Evolutionary conservation across 805 yeast genomes (phyloP).

Genomic region (Metschnikowia dekortorum): DNA sequence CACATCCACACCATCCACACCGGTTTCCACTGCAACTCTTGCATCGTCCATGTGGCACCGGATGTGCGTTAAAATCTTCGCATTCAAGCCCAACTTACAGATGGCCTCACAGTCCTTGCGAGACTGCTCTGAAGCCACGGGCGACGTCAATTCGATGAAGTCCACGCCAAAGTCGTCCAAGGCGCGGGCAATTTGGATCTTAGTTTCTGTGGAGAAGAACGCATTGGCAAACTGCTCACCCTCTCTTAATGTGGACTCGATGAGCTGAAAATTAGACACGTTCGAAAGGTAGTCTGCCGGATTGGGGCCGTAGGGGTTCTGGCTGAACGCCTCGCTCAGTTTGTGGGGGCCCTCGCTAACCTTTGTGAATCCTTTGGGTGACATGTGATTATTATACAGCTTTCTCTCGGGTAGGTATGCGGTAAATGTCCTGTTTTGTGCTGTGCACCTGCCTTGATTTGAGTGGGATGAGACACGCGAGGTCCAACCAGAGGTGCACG

Average conservation of each 20-base stretch:
- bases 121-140: conserved; percentile 95
- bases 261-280: conserved; percentile 82
- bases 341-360: conserved; percentile 33
- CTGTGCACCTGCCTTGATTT: neutral
- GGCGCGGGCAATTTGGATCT: conserved; percentile 95
- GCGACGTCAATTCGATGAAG: conserved; percentile 95
- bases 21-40: conserved; percentile 92
- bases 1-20: conserved; percentile 98
- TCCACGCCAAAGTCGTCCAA: conserved; percentile 97
- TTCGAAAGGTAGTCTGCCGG: conserved; percentile 90
- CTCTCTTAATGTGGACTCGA: conserved; percentile 94
- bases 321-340: conserved; percentile 17
- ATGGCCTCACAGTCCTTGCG: conserved; percentile 95
- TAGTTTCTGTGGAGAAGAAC: conserved; percentile 88
- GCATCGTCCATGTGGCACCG: conserved; percentile 99
- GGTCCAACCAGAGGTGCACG: neutral
- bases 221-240: conserved; percentile 99
- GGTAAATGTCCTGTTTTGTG: neutral
- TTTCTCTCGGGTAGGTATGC: neutral
- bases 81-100: conserved; percentile 93
- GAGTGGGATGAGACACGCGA: neutral
- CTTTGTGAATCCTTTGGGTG: conserved; percentile 33
- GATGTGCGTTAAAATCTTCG: conserved; percentile 93
- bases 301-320: conserved; percentile 91
- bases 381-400: conserved; percentile 14